Evolutionary conservation across 345 rosid genomes (phyloP).

Genomic region (Eucalyptus marginata): DNA sequence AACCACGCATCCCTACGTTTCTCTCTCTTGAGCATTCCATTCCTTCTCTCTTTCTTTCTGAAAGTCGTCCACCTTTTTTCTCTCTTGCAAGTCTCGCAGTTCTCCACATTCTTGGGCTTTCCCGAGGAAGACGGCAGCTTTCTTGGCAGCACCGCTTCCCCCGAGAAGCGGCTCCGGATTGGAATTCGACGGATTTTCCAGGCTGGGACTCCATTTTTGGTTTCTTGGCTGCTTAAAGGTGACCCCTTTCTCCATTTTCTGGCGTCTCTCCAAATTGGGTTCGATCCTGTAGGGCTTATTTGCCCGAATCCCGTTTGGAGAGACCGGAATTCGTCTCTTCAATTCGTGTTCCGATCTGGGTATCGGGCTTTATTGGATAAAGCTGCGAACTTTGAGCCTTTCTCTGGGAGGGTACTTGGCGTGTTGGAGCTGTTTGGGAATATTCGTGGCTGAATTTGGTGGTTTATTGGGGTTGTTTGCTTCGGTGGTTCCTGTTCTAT

Average conservation of each 20-base stretch:
- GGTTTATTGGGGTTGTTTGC: background rate
- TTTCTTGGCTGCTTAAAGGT: background rate
- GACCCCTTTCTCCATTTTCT: background rate
- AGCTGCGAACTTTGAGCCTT: background rate
- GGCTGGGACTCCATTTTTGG: background rate
- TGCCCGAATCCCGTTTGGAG: conserved; percentile 17
- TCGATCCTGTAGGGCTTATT: conserved; percentile 1
- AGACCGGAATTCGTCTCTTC: background rate
- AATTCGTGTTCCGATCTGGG: background rate
- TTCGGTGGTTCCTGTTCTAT: conserved; percentile 1
- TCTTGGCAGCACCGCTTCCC: background rate
- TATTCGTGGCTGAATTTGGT: background rate
- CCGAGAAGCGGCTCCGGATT: conserved; percentile 1
- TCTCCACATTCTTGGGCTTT: background rate
- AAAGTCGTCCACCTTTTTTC: background rate
- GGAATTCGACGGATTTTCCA: background rate
- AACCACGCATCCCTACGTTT: background rate
- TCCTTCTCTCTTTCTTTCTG: background rate
- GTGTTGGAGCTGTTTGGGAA: background rate
- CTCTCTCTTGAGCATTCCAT: background rate
- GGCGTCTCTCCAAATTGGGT: conserved; percentile 26
- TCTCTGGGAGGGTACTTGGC: background rate
- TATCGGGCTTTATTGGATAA: background rate
- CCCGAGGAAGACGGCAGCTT: conserved; percentile 2
- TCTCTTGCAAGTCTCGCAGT: background rate